Conservation (phyloP, 805 yeast species). For the Suhomyces sp. region DNA sequence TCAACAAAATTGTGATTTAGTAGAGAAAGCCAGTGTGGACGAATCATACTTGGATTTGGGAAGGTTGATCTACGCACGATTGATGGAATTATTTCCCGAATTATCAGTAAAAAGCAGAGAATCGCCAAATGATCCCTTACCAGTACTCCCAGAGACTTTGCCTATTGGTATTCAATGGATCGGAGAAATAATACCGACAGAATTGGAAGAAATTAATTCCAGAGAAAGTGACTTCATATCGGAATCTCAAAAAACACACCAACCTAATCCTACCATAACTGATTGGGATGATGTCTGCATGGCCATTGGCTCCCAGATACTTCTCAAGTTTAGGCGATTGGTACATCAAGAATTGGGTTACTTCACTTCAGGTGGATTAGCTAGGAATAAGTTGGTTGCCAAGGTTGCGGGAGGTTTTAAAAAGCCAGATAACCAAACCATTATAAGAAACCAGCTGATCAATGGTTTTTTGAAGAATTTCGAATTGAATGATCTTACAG, state of each 20-base stretch:
- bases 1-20: conserved; percentile 57
- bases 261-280: too few relatives aligned
- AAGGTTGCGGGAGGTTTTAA: conserved; percentile 82
- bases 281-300: conserved; percentile 81
- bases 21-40: conserved; percentile 95
- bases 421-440: conserved; percentile 87
- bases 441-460: conserved; percentile 52
- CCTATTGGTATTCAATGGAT: conserved; percentile 33
- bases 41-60: conserved; percentile 90
- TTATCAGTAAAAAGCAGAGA: conserved; percentile 19
- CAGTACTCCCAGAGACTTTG: conserved; percentile 41
- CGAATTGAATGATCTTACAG: conserved; percentile 75
- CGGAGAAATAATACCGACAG: conserved; percentile 20
- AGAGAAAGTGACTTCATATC: not conserved
- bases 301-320: conserved; percentile 62
- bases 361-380: conserved; percentile 88
- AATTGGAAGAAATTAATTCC: conserved; percentile 1
- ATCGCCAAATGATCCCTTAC: conserved; percentile 31
- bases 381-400: conserved; percentile 72
- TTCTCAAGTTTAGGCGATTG: conserved; percentile 51
- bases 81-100: conserved; percentile 49
- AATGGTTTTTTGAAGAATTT: conserved; percentile 56
- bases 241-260: too few relatives aligned
- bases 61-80: conserved; percentile 47
- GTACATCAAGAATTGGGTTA: conserved; percentile 63